phyloP scores from a whole-genome alignment of 169 alveolate genomes.

The Theileria parva region DNA sequence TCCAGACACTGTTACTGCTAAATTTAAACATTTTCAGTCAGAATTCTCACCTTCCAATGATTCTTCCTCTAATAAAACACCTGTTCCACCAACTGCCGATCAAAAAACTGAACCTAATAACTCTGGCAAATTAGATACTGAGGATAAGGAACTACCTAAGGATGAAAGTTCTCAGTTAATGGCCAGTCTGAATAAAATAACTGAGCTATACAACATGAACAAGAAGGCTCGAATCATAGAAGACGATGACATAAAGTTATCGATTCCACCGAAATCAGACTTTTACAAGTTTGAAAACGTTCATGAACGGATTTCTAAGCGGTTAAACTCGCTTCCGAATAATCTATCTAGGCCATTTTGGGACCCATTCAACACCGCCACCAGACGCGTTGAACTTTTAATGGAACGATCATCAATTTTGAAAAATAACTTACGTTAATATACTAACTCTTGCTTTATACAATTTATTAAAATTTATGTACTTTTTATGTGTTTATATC shows the following conservation, averaged over 20 bases:
- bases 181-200: neutral
- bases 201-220: neutral
- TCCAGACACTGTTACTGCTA: neutral
- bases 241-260: conserved; percentile 5
- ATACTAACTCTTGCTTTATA: neutral
- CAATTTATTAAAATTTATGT: neutral
- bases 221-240: neutral
- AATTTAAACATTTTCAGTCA: neutral
- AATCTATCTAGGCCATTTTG: conserved; percentile 41
- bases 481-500: neutral
- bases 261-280: conserved; percentile 19
- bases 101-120: neutral
- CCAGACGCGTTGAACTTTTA: conserved; percentile 26
- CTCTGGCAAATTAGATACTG: neutral
- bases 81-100: neutral
- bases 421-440: neutral
- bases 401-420: conserved; percentile 40
- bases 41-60: neutral
- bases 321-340: conserved; percentile 24
- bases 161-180: neutral
- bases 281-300: conserved; percentile 18
- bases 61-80: neutral
- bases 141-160: neutral
- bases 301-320: conserved; percentile 1
- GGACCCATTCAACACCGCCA: conserved; percentile 38